These are phyloP conservation scores for Penicillium capsulatum DNA, from an alignment of 2,329 filamentous ascomycete species.

Conservation along the genomic window DNA sequence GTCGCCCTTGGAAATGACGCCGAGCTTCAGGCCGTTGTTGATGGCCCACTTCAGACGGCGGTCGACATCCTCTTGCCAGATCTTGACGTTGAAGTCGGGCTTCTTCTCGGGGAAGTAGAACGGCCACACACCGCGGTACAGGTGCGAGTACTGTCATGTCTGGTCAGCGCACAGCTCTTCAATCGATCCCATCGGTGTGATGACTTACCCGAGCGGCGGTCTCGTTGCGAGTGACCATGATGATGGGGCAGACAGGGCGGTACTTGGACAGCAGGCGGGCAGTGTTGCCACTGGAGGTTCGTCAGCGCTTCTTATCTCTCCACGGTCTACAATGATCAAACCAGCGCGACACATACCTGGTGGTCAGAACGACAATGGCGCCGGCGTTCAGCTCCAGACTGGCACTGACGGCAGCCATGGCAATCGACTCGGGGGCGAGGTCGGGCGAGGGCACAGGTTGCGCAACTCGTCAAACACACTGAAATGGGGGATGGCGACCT, in stretches of 20 bases:
- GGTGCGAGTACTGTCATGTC: slow-evolving; percentile 66
- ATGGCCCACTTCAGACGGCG: slow-evolving; percentile 97
- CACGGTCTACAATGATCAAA: no score
- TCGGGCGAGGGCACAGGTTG: slow-evolving; percentile 74
- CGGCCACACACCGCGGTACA: slow-evolving; percentile 97
- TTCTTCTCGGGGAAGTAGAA: slow-evolving; percentile 92
- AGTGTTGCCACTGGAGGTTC: slow-evolving; percentile 66
- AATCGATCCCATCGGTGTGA: neutral
- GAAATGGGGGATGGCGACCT: slow-evolving; percentile 96
- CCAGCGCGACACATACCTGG: slow-evolving; percentile 61
- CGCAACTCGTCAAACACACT: slow-evolving; percentile 95
- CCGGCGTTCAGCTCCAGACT: slow-evolving; percentile 95
- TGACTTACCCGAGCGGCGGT: slow-evolving; percentile 66
- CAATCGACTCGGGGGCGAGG: slow-evolving; percentile 89
- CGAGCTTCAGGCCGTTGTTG: slow-evolving; percentile 75
- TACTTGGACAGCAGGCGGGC: slow-evolving; percentile 97
- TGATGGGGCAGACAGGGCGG: slow-evolving; percentile 96
- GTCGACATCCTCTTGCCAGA: slow-evolving; percentile 99
- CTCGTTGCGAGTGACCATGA: slow-evolving; percentile 92
- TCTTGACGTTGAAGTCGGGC: slow-evolving; percentile 86
- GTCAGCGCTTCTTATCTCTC: no score
- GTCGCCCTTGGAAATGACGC: slow-evolving; percentile 74
- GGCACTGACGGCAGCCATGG: slow-evolving; percentile 93
- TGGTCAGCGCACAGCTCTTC: slow-evolving; percentile 21
- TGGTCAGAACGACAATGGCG: slow-evolving; percentile 93